These are phyloP conservation scores for Coemansia umbellata DNA, from an alignment of 192 early-diverging fungal species.

Conservation along the genomic window DNA sequence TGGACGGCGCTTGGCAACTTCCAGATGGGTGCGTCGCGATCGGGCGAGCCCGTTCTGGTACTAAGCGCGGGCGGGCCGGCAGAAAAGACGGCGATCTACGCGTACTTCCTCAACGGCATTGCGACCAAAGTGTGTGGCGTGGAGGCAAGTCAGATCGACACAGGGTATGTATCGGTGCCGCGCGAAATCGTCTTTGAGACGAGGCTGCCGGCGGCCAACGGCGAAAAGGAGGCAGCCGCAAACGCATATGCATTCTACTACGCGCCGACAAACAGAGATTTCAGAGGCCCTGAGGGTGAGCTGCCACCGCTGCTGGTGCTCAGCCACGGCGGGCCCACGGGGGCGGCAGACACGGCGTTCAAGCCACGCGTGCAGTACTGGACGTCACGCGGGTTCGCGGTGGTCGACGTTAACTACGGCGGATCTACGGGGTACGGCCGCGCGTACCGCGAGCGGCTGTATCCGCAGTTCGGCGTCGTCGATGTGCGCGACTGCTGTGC, in stretches of 20 bases:
- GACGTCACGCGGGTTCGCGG: slow-evolving; percentile 72
- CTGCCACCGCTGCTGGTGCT: slow-evolving; percentile 67
- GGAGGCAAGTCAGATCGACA: background rate
- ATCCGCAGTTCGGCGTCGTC: slow-evolving; percentile 67
- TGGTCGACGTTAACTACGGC: slow-evolving; percentile 76
- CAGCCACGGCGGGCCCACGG: slow-evolving; percentile 72
- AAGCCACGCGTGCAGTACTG: slow-evolving; percentile 62
- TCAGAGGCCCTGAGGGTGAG: slow-evolving; percentile 47
- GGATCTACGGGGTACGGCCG: slow-evolving; percentile 73
- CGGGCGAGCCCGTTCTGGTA: slow-evolving; percentile 33
- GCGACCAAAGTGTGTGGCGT: background rate
- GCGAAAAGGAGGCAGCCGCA: background rate
- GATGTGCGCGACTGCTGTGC: slow-evolving; percentile 77
- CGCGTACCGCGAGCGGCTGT: slow-evolving; percentile 67
- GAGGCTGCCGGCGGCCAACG: slow-evolving; percentile 21
- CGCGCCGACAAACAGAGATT: slow-evolving; percentile 60
- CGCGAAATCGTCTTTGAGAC: slow-evolving; percentile 62
- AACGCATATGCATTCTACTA: slow-evolving; percentile 59
- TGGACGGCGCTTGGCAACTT: slow-evolving; percentile 31
- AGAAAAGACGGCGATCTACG: slow-evolving; percentile 22
- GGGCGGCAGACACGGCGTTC: slow-evolving; percentile 32
- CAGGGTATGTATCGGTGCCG: slow-evolving; percentile 60
- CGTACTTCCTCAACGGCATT: slow-evolving; percentile 34
- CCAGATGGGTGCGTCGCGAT: slow-evolving; percentile 23
- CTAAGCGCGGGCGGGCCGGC: slow-evolving; percentile 32